Evolutionary conservation across 306 rosid species (phyloP), one percentile per base, ranked within the genome.

Genomic region (Oxytropis ochrocephala): DNA sequence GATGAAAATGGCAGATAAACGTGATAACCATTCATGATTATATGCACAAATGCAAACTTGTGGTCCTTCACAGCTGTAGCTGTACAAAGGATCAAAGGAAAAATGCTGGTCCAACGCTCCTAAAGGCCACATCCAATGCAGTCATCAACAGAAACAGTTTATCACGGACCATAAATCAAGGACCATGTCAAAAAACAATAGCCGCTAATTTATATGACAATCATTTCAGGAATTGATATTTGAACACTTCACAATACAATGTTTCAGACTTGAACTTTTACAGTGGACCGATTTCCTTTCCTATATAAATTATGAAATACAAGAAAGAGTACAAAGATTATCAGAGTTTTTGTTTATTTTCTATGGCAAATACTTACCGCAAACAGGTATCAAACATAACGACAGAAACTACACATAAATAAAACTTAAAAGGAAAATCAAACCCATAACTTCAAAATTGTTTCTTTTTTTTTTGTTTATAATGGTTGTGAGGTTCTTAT

Each of bases 281-380:
- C 98, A 88, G 97, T 94, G 83, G 87, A 87, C 85, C 85, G 85
- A 73, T 81, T 81, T 80, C 83, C 77, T 86, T 85, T 85, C 83
- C 85, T 88, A 88, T 88, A 85, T 88, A 85, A 86, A 78, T 79
- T 72, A 80, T 81, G 87, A 67, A 89, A 85, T 59, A 83, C 71
- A 83, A 77, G 63, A 75, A 80, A 79, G 47, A 76, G 81, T 74
- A 85, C 39, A 35, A 35, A 69, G 79, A 81, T 73, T 69, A 76
- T 67, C 68, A 70, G 48, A 82, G 82, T 73, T 85, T 82, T 84
- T 90, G 81, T 83, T 90, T 85, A 84, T 85, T 90, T 84, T 82
- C 95, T 88, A 93, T 85, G 77, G 70, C 82, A 90, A 83, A 85
- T 74, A 86, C 96, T 80, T 80, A 82, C 87, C 89, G 84, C 92